Percentiles rank a stretch among this genome's conserved stretches.
phyloP scores from a whole-genome alignment of 2,329 filamentous ascomycete species.

The Cladosporium sp. region DNA sequence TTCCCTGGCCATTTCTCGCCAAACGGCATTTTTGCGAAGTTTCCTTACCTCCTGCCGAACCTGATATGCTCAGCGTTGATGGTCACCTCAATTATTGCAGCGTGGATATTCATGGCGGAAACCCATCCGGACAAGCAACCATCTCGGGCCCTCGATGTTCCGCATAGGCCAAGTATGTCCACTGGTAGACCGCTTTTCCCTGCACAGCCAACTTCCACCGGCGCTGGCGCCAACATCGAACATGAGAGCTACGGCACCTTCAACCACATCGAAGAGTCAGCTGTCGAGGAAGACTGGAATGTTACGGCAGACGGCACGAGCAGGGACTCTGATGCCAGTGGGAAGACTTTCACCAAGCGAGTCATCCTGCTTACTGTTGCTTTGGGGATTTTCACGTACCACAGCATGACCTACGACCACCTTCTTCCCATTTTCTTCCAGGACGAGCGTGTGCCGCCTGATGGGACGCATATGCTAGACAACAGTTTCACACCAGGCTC shows the following conservation, averaged over 20 bases:
- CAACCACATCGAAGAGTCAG: conserved; percentile 44
- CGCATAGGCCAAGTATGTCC: conserved; percentile 14
- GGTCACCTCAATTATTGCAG: conserved; percentile 69
- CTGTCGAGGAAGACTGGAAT: conserved; percentile 47
- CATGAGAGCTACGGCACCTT: conserved; percentile 53
- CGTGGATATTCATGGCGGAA: conserved; percentile 77
- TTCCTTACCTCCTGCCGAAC: conserved; percentile 86
- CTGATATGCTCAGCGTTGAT: conserved; percentile 73
- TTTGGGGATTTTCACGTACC: conserved; percentile 85
- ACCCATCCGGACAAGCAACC: conserved; percentile 79
- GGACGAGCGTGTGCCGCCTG: conserved; percentile 53
- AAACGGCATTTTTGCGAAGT: conserved; percentile 64
- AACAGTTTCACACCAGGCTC: conserved; percentile 22
- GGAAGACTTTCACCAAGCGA: conserved; percentile 53
- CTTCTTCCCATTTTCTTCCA: conserved; percentile 89
- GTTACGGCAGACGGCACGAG: conserved; percentile 43
- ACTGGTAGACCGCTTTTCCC: conserved; percentile 4
- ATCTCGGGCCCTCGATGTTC: conserved; percentile 32
- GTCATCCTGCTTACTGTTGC: conserved; percentile 74
- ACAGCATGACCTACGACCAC: conserved; percentile 92
- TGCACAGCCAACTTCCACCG: conserved; percentile 45
- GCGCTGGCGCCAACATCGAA: conserved; percentile 65
- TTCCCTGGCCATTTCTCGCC: conserved; percentile 66
- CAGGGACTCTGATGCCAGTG: conserved; percentile 27
- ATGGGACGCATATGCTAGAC: conserved; percentile 28